These are phyloP conservation scores for Diplodia seriata DNA, from an alignment of 2,329 filamentous ascomycete genomes.

Conservation along the genomic window DNA sequence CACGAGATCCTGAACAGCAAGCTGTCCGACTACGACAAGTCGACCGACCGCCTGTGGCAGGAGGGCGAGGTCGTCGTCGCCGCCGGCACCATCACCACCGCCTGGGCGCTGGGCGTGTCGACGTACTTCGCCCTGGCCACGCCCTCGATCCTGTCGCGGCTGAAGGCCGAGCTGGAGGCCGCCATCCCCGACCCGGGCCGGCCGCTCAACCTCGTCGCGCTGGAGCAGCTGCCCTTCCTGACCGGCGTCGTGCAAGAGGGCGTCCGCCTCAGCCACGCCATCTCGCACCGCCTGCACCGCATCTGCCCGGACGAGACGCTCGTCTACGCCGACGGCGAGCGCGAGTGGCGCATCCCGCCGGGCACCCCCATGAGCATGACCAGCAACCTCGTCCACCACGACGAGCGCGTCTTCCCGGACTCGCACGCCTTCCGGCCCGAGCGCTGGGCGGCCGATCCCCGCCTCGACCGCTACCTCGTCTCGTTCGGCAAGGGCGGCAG, in stretches of 20 bases:
- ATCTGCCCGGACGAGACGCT: conserved; percentile 32
- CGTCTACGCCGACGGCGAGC: conserved; percentile 25
- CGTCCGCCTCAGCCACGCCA: conserved; percentile 36
- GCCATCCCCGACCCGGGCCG: background rate
- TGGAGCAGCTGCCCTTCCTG: conserved; percentile 35
- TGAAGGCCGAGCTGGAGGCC: conserved; percentile 46
- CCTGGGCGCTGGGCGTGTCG: conserved; percentile 44
- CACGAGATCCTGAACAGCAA: conserved; percentile 41
- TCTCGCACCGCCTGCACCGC: conserved; percentile 35
- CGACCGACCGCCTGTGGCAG: conserved; percentile 32
- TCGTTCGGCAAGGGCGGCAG: conserved; percentile 36
- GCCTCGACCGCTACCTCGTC: conserved; percentile 35
- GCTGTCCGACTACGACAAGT: conserved; percentile 37
- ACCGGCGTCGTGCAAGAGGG: conserved; percentile 37
- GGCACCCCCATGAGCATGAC: conserved; percentile 34
- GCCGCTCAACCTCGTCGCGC: background rate
- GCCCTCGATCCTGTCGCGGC: conserved; percentile 39
- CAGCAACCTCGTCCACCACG: conserved; percentile 32
- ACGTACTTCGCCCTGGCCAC: conserved; percentile 48
- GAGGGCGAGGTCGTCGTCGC: conserved; percentile 40
- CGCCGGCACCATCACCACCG: conserved; percentile 50
- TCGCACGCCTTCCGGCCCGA: conserved; percentile 35
- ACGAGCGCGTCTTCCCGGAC: conserved; percentile 35
- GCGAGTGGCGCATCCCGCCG: conserved; percentile 31
- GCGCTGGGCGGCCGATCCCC: conserved; percentile 34